Evolutionary conservation across 2,329 filamentous ascomycete genomes (phyloP).

Genomic region (Fusarium domesticum): DNA sequence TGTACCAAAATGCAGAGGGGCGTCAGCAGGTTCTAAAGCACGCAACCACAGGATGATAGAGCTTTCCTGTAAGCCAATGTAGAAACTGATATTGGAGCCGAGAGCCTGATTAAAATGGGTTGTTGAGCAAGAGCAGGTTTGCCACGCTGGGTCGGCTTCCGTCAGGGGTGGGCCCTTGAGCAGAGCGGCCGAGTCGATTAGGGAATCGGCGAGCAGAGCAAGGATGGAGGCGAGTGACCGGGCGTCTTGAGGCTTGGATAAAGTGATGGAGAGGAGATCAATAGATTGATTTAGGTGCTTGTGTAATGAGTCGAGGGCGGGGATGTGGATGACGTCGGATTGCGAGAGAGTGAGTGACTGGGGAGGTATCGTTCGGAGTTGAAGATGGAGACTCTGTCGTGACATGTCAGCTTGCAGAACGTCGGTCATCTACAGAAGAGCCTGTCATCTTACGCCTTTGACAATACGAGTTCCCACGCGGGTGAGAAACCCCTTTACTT

Average conservation of each 20-base stretch:
- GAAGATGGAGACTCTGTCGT: constrained; percentile 68
- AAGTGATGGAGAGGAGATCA: constrained; percentile 75
- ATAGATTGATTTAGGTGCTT: constrained; percentile 79
- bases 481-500: constrained; percentile 88
- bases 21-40: constrained; percentile 64
- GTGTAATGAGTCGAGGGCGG: constrained; percentile 68
- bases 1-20: constrained; percentile 58
- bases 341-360: constrained; percentile 49
- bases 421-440: constrained; percentile 1
- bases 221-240: constrained; percentile 56
- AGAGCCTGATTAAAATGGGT: constrained; percentile 43
- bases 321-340: constrained; percentile 55
- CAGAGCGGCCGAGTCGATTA: constrained; percentile 49
- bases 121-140: constrained; percentile 42
- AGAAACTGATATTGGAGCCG: constrained; percentile 68
- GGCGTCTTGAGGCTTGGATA: constrained; percentile 58
- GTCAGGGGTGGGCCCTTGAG: constrained; percentile 53
- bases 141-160: constrained; percentile 43
- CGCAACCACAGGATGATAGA: constrained; percentile 68
- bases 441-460: constrained; percentile 68
- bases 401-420: constrained; percentile 9
- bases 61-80: constrained; percentile 67
- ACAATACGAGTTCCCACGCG: constrained; percentile 86
- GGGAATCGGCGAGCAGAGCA: constrained; percentile 52
- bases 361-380: constrained; percentile 64